phyloP scores from a whole-genome alignment of 2,329 filamentous ascomycete species.

The Colletotrichum coccodes region DNA sequence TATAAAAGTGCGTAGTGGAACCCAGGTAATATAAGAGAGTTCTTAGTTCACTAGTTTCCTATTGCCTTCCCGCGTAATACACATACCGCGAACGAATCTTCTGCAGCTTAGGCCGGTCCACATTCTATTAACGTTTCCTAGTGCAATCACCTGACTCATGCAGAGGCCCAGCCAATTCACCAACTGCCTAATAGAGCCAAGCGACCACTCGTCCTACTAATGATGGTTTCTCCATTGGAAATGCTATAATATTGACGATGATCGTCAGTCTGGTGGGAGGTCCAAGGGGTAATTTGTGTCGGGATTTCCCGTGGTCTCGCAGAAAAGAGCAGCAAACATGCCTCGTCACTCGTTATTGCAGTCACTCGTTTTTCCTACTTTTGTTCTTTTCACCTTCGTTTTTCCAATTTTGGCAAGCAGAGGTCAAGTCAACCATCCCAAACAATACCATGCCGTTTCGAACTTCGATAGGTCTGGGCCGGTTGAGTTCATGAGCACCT shows the following conservation, averaged over 20 bases:
- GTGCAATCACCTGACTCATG: neutral
- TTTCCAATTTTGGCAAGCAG: neutral
- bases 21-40: no score
- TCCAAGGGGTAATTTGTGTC: neutral
- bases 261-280: neutral
- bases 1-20: no score
- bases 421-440: neutral
- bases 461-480: neutral
- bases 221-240: no score
- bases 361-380: neutral
- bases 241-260: neutral
- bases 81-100: no score
- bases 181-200: neutral
- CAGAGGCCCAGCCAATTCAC: no score
- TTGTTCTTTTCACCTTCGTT: neutral
- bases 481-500: neutral
- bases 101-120: no score
- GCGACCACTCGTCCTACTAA: no score
- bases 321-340: neutral
- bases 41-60: no score
- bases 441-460: neutral
- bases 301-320: neutral
- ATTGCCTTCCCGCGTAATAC: no score
- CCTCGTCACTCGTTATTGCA: slow-evolving; percentile 1
- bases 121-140: neutral